Base-by-base conservation (phyloP, 202 grass and related monocot genomes). In the Zizania palustris region DNA sequence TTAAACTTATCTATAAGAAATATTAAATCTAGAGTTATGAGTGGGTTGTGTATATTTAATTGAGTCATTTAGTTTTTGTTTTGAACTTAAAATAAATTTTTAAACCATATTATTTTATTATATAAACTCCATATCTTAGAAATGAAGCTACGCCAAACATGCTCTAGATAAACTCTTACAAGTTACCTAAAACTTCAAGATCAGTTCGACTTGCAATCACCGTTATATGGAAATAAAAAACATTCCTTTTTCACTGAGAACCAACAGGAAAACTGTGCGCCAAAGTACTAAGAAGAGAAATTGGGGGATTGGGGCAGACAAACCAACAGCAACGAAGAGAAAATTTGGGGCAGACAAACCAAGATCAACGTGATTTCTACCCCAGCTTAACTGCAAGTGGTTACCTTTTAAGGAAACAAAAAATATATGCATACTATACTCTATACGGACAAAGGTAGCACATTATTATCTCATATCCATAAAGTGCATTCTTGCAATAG, bases 401-500 rank as follows among this genome's bases (percentile, higher is more conserved):
- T 35, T 50, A 37, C 19, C 6, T 50, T 69, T 45, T 68, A 13
- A 3, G 3, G 12, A 45, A 57, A 69, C 21, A 19, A 77, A 60
- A 49, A 61, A 45, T 11, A 60, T 15, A 39, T 38, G 28, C 28
- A 44, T 16, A 28, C 16, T 43, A n/a, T 36, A 80, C 15, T 16
- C 16, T 43, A n/a, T 36, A 80, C 15, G 15, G 51, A 18, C 19
- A 43, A 51, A 49, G 74, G 12, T 37, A 38, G 21, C 37, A 4
- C 3, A 14, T 44, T 8, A 72, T 75, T 45, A 53, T 69, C 22
- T 62, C 5, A 43, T 61, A 38, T 63, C 50, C 1, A 60, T 57
- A 68, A 81, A 71, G 21, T 36, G 22, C 41, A 59, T 59, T 75
- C 28, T 73, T 15, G 10, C 67, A 60, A 75, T 64, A 46, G 48